phyloP scores from a whole-genome alignment of 768 basidiomycete genomes.

The Naganishia friedmannii region DNA sequence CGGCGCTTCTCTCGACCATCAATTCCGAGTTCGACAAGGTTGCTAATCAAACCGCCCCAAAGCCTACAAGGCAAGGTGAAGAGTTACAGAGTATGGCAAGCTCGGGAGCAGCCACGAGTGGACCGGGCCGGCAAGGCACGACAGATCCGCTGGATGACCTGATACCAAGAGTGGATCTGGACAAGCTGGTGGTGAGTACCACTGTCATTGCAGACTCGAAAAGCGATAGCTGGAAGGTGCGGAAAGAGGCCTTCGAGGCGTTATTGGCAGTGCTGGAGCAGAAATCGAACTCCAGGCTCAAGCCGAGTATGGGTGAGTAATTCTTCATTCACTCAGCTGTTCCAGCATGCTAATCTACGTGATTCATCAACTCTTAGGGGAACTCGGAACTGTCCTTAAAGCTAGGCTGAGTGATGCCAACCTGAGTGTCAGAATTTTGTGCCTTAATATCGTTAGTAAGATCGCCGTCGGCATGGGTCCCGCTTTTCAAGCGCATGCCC shows the following conservation, averaged over 20 bases:
- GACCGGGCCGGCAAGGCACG: conserved; percentile 55
- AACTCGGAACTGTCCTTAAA: conserved; percentile 85
- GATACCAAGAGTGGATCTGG: conserved; percentile 91
- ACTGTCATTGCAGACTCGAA: conserved; percentile 77
- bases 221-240: conserved; percentile 92
- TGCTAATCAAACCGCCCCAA: conserved; percentile 70
- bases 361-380: conserved; percentile 59
- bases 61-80: conserved; percentile 70
- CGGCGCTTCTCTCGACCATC: conserved; percentile 87
- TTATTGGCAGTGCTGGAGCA: conserved; percentile 81
- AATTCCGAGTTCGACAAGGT: conserved; percentile 88
- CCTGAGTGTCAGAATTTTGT: conserved; percentile 84
- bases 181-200: conserved; percentile 76
- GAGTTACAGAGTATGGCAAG: conserved; percentile 59
- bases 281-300: conserved; percentile 85
- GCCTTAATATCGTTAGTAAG: conserved; percentile 83
- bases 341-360: not conserved
- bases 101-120: conserved; percentile 55
- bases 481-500: conserved; percentile 84
- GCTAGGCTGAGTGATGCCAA: conserved; percentile 85
- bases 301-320: conserved; percentile 77
- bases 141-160: conserved; percentile 84
- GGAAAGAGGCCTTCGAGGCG: conserved; percentile 88
- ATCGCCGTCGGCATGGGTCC: conserved; percentile 93
- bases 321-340: conserved; percentile 6